Evolutionary conservation across 2,329 filamentous ascomycete species (phyloP).

Genomic region (Penicillium sp.): DNA sequence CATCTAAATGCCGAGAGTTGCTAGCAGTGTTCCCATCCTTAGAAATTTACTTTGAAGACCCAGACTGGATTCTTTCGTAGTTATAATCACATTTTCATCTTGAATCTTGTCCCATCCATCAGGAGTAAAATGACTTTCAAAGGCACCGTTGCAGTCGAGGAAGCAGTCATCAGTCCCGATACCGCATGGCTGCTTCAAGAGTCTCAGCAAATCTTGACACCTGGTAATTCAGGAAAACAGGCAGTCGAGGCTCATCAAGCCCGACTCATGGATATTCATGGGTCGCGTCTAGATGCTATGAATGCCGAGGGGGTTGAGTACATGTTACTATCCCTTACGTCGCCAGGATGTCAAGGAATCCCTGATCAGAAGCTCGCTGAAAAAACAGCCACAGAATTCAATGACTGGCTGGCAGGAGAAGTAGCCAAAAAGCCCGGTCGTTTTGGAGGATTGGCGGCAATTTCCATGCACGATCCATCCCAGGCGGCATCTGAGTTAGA

Average conservation of each 20-base stretch:
- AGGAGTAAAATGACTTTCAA: background rate
- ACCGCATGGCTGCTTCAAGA: background rate
- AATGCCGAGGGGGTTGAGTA: conserved; percentile 51
- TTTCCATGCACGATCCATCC: conserved; percentile 42
- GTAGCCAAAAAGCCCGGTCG: conserved; percentile 39
- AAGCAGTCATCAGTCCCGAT: background rate
- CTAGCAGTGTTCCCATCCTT: background rate
- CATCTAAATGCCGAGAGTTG: background rate
- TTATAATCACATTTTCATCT: background rate
- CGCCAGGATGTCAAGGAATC: conserved; percentile 52
- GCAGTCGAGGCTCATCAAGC: background rate
- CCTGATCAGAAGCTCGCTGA: conserved; percentile 46
- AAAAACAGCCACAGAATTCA: conserved; percentile 46
- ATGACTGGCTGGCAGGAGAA: conserved; percentile 47
- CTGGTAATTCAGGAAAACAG: background rate
- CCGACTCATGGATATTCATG: background rate
- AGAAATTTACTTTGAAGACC: background rate
- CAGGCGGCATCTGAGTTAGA: conserved; percentile 39
- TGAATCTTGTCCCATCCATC: background rate
- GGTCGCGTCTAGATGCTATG: background rate
- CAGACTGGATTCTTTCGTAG: background rate
- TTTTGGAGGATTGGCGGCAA: conserved; percentile 28
- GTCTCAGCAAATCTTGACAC: background rate
- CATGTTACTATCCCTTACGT: conserved; percentile 51
- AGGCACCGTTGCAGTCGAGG: background rate